Base-by-base conservation (phyloP, 2,329 filamentous ascomycete genomes). In the Aspergillus thermomutatus region DNA sequence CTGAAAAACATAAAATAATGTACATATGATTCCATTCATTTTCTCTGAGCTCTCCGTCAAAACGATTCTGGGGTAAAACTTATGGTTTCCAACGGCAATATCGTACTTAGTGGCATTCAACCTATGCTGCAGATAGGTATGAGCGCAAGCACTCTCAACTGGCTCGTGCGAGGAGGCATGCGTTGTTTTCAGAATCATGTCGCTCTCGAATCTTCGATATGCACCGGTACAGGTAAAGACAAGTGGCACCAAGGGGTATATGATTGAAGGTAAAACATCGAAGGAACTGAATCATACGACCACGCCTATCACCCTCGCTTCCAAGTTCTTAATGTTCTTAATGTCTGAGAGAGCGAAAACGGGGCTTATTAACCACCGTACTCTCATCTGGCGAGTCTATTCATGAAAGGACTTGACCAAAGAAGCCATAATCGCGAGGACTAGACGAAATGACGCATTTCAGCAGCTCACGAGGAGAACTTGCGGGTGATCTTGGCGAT, bases 401-500 rank as follows among this genome's bases (percentile, higher is more conserved):
- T 25, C 10, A 46, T 14, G 31, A 17, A 46, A 10, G 21, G 19
- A 23, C 25, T 23, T 26, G 21, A 23, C 21, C 11, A 23, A 14
- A 14, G 23, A 46, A 46, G 10, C 21, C 11, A 23, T 14, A 21
- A 11, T 23, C 10, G 21, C 10, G 43, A 26, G 41, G 41, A 45
- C 19, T 23, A 45, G 19, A 11, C 41, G 21, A 45, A 23, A 26
- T 14, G 21, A 26, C 21, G 6, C 43, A 8, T 7, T 46, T 23
- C 11, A 46, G 43, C 43, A 55, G 50, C 62, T 70, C 77, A 85
- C 70, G 82, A 79, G 50, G 83, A 84, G 83, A 96, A 96, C 77
- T 88, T 89, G 79, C 92, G 88, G 68, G 92, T 95, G 72, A 97
- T 80, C 83, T 97, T 97, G 76, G 92, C 92, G 75, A 97, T 94